These are phyloP conservation scores for Punica granatum DNA, from an alignment of 345 rosid genomes.

Conservation along the genomic window DNA sequence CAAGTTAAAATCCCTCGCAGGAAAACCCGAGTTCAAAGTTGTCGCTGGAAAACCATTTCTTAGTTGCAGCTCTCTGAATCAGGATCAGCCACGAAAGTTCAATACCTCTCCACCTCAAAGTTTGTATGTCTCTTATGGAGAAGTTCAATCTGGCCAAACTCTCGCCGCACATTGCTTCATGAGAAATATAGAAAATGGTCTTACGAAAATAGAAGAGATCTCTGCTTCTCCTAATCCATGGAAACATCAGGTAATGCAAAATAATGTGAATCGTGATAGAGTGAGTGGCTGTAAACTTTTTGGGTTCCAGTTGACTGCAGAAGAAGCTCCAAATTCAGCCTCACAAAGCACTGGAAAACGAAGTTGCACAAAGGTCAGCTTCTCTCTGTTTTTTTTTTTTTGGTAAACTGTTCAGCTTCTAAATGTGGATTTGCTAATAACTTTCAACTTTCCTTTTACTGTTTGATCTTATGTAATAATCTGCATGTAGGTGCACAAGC, in stretches of 20 bases:
- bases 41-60: constrained; percentile 39
- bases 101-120: constrained; percentile 15
- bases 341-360: constrained; percentile 64
- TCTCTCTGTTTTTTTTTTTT: too few relatives aligned
- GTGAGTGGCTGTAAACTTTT: constrained; percentile 66
- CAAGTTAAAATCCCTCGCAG: constrained; percentile 50
- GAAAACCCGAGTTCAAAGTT: constrained; percentile 44
- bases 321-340: constrained; percentile 34
- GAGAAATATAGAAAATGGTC: constrained; percentile 27
- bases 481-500: constrained; percentile 61
- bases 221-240: constrained; percentile 28
- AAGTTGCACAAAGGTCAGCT: constrained; percentile 80
- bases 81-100: neutral
- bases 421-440: neutral
- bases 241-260: constrained; percentile 29
- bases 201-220: constrained; percentile 29
- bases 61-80: constrained; percentile 8
- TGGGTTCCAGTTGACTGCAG: constrained; percentile 66
- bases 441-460: neutral
- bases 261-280: constrained; percentile 26
- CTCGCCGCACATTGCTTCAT: constrained; percentile 22
- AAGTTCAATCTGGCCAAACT: constrained; percentile 27
- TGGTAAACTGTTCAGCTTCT: too few relatives aligned
- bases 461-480: neutral
- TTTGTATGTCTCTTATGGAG: constrained; percentile 39